phyloP scores from a whole-genome alignment of 139 green algal species.

The Nannochloris sp. region DNA sequence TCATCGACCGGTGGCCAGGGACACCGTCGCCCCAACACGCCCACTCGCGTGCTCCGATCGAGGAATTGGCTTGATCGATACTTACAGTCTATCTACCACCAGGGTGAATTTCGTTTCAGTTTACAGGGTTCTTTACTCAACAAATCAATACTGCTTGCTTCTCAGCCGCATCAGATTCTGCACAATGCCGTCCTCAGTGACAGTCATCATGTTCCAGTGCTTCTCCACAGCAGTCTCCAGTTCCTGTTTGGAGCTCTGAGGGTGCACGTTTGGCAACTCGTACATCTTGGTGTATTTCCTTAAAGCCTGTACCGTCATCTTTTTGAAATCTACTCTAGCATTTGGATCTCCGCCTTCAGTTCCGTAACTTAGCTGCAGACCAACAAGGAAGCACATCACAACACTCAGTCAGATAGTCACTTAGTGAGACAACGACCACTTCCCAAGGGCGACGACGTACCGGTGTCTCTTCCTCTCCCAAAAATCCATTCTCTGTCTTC shows the following conservation, averaged over 20 bases:
- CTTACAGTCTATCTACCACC: too few relatives aligned
- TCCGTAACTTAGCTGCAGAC: slow-evolving; percentile 8
- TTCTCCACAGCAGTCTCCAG: slow-evolving; percentile 14
- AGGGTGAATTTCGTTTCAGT: too few relatives aligned
- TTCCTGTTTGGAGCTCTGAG: slow-evolving; percentile 29
- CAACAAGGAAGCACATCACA: background rate
- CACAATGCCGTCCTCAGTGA: slow-evolving; percentile 26
- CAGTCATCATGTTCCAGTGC: slow-evolving; percentile 28
- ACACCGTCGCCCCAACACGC: too few relatives aligned
- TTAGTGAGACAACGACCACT: background rate
- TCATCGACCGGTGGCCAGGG: too few relatives aligned
- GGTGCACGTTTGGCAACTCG: slow-evolving; percentile 20
- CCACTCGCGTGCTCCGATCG: too few relatives aligned
- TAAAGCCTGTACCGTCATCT: slow-evolving; percentile 30
- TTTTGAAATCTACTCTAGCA: slow-evolving; percentile 25
- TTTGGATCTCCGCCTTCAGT: slow-evolving; percentile 7
- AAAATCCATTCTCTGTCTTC: slow-evolving; percentile 15
- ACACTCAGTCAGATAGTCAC: background rate
- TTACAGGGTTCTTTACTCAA: background rate
- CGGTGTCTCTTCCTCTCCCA: slow-evolving; percentile 6
- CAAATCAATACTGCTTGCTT: background rate
- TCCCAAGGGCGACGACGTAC: background rate
- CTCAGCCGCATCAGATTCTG: slow-evolving; percentile 15
- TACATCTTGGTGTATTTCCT: slow-evolving; percentile 35
- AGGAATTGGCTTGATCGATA: too few relatives aligned